Conservation (phyloP, 2,329 filamentous ascomycete genomes). For the Neopestalotiopsis clavispora region DNA sequence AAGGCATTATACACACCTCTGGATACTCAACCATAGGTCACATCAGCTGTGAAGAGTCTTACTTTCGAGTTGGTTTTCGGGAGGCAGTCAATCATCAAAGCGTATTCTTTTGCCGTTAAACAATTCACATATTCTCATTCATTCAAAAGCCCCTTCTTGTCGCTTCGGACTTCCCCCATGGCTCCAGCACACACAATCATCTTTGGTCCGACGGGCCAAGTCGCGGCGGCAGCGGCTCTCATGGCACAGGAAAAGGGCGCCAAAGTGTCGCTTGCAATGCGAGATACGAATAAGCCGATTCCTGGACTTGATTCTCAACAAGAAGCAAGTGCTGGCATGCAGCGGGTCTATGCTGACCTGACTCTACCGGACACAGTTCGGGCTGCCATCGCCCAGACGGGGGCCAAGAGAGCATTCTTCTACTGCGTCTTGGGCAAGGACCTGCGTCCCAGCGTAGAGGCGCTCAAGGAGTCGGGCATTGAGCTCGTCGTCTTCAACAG, state of each 20-base stretch:
- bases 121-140: background rate
- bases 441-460: constrained; percentile 44
- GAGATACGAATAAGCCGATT: constrained; percentile 46
- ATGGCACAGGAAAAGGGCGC: constrained; percentile 41
- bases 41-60: too few species aligned
- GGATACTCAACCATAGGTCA: too few species aligned
- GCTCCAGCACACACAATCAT: constrained; percentile 36
- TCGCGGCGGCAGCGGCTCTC: constrained; percentile 43
- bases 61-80: too few species aligned
- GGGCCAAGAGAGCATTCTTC: constrained; percentile 53
- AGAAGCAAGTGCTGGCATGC: constrained; percentile 36
- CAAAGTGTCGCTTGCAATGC: constrained; percentile 51
- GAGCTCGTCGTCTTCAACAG: constrained; percentile 52
- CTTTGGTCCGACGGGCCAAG: constrained; percentile 53
- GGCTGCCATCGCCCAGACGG: constrained; percentile 43
- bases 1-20: too few species aligned
- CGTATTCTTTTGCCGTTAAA: too few species aligned
- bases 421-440: constrained; percentile 45
- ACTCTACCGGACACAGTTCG: constrained; percentile 43
- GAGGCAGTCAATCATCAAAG: too few species aligned
- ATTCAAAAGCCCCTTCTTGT: background rate
- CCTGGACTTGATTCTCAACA: constrained; percentile 20
- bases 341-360: constrained; percentile 50
- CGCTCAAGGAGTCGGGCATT: constrained; percentile 50
- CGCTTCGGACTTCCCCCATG: background rate